A percentile compares a stretch with the other conserved stretches of the same genome.
phyloP scores from a whole-genome alignment of 1,139 yeast genomes.

The Hyphopichia fennica region DNA sequence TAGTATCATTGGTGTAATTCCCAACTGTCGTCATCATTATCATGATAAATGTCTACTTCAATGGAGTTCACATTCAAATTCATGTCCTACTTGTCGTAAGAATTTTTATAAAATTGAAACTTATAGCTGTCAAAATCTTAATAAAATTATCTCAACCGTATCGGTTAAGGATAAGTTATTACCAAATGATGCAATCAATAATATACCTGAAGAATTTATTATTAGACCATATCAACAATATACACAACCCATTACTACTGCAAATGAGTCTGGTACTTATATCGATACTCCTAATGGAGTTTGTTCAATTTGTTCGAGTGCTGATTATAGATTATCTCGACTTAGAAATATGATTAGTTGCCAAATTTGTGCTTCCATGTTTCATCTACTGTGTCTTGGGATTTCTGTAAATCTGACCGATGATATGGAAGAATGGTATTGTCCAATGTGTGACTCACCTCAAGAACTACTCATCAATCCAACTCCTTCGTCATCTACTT shows the following conservation, averaged over 20 bases:
- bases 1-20: conserved; percentile 34
- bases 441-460: conserved; percentile 44
- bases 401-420: conserved; percentile 6
- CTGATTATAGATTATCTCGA: conserved; percentile 25
- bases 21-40: conserved; percentile 43
- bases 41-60: conserved; percentile 46
- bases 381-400: conserved; percentile 40
- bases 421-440: conserved; percentile 29
- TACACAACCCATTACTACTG: neutral
- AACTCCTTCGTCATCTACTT: neutral
- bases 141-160: conserved; percentile 11
- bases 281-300: conserved; percentile 10
- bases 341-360: conserved; percentile 28
- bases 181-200: conserved; percentile 37
- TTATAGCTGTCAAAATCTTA: conserved; percentile 10
- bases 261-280: neutral
- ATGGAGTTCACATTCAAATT: conserved; percentile 52
- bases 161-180: conserved; percentile 32
- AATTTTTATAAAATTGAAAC: conserved; percentile 30
- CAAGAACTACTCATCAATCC: conserved; percentile 23
- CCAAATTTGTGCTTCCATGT: conserved; percentile 31
- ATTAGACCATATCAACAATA: conserved; percentile 13
- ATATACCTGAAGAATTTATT: conserved; percentile 40
- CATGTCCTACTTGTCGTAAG: conserved; percentile 54
- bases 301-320: conserved; percentile 40